phyloP scores from a whole-genome alignment of 2,329 filamentous ascomycete genomes.

The Colletotrichum viniferum region DNA sequence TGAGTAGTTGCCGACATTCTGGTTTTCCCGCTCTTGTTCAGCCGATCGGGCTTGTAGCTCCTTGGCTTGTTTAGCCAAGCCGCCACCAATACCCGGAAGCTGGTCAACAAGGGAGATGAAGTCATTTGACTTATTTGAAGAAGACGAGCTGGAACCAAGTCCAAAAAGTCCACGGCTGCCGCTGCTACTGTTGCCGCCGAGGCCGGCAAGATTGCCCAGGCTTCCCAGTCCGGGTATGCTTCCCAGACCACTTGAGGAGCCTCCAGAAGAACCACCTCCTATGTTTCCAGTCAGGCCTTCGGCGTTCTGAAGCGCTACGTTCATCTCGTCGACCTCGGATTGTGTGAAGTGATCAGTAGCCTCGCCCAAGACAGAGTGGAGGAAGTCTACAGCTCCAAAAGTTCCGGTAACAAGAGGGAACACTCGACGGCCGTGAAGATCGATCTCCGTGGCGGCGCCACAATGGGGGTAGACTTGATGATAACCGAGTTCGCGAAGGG shows the following conservation, averaged over 20 bases:
- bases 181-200: constrained; percentile 36
- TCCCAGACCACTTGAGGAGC: constrained; percentile 29
- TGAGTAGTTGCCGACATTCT: constrained; percentile 31
- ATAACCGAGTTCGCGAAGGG: constrained; percentile 73
- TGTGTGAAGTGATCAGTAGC: constrained; percentile 83
- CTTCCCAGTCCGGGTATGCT: not conserved
- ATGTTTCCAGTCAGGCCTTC: constrained; percentile 49
- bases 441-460: constrained; percentile 69
- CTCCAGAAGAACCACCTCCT: constrained; percentile 26
- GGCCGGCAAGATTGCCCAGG: constrained; percentile 11
- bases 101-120: constrained; percentile 78
- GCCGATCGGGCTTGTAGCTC: constrained; percentile 65
- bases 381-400: constrained; percentile 83
- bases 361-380: constrained; percentile 79
- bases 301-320: constrained; percentile 74
- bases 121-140: constrained; percentile 44
- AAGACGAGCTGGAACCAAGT: constrained; percentile 23
- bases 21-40: constrained; percentile 59
- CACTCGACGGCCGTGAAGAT: constrained; percentile 67
- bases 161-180: constrained; percentile 47
- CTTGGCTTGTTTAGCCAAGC: constrained; percentile 70
- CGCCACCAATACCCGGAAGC: constrained; percentile 72
- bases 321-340: constrained; percentile 82
- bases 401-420: constrained; percentile 77
- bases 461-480: constrained; percentile 75